Conservation (phyloP, 2,329 filamentous ascomycete genomes). For the Pezicula carpinea region DNA sequence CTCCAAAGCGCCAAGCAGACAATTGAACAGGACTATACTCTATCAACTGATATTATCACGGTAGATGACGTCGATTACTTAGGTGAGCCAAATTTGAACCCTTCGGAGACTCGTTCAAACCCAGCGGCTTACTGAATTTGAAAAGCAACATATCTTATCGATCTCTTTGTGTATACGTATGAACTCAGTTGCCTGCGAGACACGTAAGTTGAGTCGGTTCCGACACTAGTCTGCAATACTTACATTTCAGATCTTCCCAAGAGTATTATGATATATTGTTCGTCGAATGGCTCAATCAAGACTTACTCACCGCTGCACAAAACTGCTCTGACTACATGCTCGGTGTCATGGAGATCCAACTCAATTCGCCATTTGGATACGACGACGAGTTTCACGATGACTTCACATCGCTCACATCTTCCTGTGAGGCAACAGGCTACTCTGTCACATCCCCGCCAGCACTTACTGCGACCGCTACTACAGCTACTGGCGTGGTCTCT, state of each 20-base stretch:
- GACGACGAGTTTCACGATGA: not conserved
- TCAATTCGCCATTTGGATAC: not conserved
- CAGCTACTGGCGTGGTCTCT: not conserved
- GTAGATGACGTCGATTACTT: not conserved
- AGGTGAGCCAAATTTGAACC: not conserved
- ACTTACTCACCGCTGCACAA: not conserved
- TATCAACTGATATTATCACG: not conserved
- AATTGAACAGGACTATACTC: not conserved
- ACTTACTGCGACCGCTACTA: not conserved
- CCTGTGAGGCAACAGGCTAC: not conserved
- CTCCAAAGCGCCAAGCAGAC: not conserved
- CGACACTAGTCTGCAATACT: not conserved
- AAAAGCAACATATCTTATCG: not conserved
- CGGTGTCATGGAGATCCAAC: not conserved
- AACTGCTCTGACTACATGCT: not conserved
- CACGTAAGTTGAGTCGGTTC: not conserved
- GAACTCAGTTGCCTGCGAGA: not conserved
- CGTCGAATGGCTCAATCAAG: not conserved
- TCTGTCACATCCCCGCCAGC: not conserved
- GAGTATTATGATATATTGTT: not conserved
- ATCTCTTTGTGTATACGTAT: not conserved
- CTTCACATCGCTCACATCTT: not conserved
- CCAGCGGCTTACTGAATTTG: not conserved
- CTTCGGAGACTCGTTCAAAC: not conserved
- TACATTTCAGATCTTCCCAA: not conserved